Evolutionary conservation across 2,329 filamentous ascomycete genomes (phyloP), one percentile per base, ranked within the genome.

Genomic region (Fusarium praegraminearum): DNA sequence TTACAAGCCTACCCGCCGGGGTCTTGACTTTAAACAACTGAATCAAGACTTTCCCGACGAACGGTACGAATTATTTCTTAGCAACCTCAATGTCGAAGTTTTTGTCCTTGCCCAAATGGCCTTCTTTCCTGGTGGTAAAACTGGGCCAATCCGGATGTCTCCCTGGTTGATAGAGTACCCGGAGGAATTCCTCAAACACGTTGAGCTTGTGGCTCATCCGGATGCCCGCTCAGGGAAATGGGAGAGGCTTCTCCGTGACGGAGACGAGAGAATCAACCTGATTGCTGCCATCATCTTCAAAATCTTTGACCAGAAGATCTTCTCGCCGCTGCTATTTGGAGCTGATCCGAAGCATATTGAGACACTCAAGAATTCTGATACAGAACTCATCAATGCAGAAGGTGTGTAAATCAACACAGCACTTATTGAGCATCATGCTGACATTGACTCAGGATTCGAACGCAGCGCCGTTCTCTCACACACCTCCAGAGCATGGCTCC

Each of bases 251-350:
- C 69, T 80, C 28, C 56, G 44, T 18, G 58, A 73, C 22, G 46
- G 49, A 16, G 40, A 51, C 1, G 73, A 77, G 50, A 73, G 77
- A 16, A 57, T 51, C 32, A 67, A 60, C 11, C 69, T 80, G 1
- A 55, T 80, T 38, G 50, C 69, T 22, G 78, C 74, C 5, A 70
- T 77, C n/a, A 66, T 80, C 28, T 72, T 77, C 65, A 74, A 64
- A 63, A 57, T 76, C 35, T 61, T 79, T 18, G 71, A 76, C 12
- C 61, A 59, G 5, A 52, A 72, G 1, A 64, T 78, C 20, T 77
- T 80, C 20, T 75, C 74, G 8, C 50, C 59, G 15, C 64, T 77
- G 10, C 67, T 80, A 5, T 80, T 80, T 63, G 78, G 78, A 13
- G 77, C 78, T 22, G 57, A 59, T 18, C 18, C 62, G 3, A 67